These are phyloP conservation scores for Coelastrella sp. DNA, from an alignment of 139 green algal species.

Conservation along the genomic window DNA sequence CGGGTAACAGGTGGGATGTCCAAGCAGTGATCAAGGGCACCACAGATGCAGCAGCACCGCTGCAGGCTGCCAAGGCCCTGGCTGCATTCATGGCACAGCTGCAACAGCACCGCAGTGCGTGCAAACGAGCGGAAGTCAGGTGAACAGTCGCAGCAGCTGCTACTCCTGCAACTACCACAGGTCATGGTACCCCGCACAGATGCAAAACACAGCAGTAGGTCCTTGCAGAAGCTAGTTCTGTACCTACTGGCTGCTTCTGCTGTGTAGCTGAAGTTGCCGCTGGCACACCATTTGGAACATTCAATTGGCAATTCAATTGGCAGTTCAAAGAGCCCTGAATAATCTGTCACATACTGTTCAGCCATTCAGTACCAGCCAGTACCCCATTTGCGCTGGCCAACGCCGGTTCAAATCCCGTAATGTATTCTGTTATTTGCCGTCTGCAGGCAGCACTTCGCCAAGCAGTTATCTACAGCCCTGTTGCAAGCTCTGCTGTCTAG, in stretches of 20 bases:
- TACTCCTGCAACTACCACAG: not conserved
- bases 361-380: no score
- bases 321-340: no score
- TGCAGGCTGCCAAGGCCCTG: constrained; percentile 8
- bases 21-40: constrained; percentile 28
- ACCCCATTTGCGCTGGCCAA: no score
- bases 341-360: no score
- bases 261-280: no score
- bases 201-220: not conserved
- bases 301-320: no score
- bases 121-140: constrained; percentile 15
- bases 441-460: not conserved
- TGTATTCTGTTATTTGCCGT: not conserved
- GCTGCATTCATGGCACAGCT: not conserved
- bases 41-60: constrained; percentile 7
- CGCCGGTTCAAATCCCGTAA: no score
- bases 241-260: not conserved
- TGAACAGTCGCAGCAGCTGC: not conserved
- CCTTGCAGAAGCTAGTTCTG: not conserved
- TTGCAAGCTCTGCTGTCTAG: not conserved
- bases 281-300: no score
- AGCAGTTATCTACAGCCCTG: constrained; percentile 13
- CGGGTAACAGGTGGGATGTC: not conserved
- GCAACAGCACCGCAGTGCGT: constrained; percentile 12
- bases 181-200: not conserved